Base-by-base conservation (phyloP, 75 land plant genomes). In the Isoetes taiwanensis region DNA sequence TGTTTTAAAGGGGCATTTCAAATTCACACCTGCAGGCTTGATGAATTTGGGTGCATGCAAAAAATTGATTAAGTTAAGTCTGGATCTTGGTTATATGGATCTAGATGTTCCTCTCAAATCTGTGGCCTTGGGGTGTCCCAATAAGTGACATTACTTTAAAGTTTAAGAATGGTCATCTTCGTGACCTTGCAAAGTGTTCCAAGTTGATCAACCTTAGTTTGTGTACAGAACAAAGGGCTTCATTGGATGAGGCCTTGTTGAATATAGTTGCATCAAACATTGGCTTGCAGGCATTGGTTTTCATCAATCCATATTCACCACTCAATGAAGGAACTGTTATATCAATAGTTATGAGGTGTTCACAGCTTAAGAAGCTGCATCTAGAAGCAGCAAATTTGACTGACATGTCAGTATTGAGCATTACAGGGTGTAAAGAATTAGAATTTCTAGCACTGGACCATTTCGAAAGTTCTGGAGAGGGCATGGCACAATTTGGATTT, bases 381-480 rank as follows among this genome's bases (percentile, higher is more conserved):
- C 1, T 73, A 41, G 34, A 43, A 21, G 67, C 74, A 29, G 28
- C 33, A 1, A 58, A n/a, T 28, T 34, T 73, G 24, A 63, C 76
- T 8, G 75, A 57, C 33, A 41, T 40, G 4, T 61, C 61, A 4
- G 34, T 70, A 35, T 25, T 57, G 50, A 63, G 67, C 32, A 56
- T 71, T 30, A 55, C 41, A 64, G 62, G 59, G 10, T 71, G 64
- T 39, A 71, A 55, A 34, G 25, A 58, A 19, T 40, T 73, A 10
- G 52, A 56, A 32, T 40, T 46, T 34, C 76, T 73, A 25, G 60
- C 30, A 0, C 61, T 73, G 1, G 62, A 58, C 4, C 26, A 52
- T 27, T 71, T 70, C 46, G 9, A 28, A n/a, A 64, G 76, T 26
- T 41, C 67, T 11, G 68, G 67, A 58, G 62, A 70, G 30, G 76